These are phyloP conservation scores for Tetrapisispora namnaoensis DNA, from an alignment of 805 yeast genomes.

Conservation along the genomic window DNA sequence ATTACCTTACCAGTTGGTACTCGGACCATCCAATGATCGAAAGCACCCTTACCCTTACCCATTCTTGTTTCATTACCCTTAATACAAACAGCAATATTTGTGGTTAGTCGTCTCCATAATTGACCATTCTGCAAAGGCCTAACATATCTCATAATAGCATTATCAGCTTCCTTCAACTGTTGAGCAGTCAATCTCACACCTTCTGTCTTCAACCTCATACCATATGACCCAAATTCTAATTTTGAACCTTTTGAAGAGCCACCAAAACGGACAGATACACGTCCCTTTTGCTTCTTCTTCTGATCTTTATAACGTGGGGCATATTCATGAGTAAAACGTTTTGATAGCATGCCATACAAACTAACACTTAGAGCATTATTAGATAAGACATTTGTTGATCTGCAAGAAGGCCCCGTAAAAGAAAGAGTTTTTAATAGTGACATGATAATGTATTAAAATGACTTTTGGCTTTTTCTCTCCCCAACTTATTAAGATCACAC, in stretches of 20 bases:
- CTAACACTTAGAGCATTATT: not conserved
- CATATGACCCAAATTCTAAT: slow-evolving; percentile 71
- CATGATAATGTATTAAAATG: not conserved
- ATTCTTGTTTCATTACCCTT: slow-evolving; percentile 98
- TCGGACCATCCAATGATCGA: slow-evolving; percentile 94
- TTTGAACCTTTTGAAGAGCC: slow-evolving; percentile 87
- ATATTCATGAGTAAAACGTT: slow-evolving; percentile 53
- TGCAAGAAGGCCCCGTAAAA: not conserved
- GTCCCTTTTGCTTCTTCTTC: slow-evolving; percentile 77
- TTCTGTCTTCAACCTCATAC: slow-evolving; percentile 78
- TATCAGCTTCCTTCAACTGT: slow-evolving; percentile 86
- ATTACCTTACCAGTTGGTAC: slow-evolving; percentile 92
- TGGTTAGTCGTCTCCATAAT: slow-evolving; percentile 69
- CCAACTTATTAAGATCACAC: no score
- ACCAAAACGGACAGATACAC: slow-evolving; percentile 90
- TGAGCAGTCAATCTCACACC: slow-evolving; percentile 80
- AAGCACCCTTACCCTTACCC: slow-evolving; percentile 99
- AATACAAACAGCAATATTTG: slow-evolving; percentile 83
- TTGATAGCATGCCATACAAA: not conserved
- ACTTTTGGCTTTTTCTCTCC: no score
- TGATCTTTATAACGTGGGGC: slow-evolving; percentile 62
- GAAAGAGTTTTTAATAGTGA: not conserved
- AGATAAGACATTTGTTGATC: not conserved
- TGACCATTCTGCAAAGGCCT: slow-evolving; percentile 57
- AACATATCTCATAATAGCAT: slow-evolving; percentile 70